Evolutionary conservation across 352 stramenopile species (phyloP), one percentile per base, ranked within the genome.

Genomic region (Phytophthora sp.): DNA sequence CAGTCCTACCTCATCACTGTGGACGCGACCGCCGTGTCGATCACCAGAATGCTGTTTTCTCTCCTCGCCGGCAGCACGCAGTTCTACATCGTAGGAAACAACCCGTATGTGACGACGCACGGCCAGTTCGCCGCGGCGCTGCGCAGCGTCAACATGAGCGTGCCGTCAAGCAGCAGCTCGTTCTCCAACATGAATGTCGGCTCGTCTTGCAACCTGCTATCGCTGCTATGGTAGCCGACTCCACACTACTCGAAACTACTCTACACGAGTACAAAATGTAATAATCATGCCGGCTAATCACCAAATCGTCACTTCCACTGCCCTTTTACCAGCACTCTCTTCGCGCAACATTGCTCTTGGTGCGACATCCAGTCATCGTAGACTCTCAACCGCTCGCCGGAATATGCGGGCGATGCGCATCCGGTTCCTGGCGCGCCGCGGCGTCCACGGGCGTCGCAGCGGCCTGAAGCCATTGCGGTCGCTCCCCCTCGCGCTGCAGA

Each of bases 11-110:
- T 79, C 43, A 35, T 87, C 15, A 76, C 69, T 6, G 61, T 89
- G 50, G 43, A 69, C 23, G 70, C 74, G 13, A 68, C 45, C 8
- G 28, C 60, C 27, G 39, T 69, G 11, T 66, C 70, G 2, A 62
- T 91, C 45, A 30, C 57, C 17, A 62, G 45, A 13, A 82, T 88
- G 76, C 15, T 84, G 12, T 12, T 66, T 9, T 70, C 76, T 5
- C 44, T 84, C 3, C 42, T 83, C 13, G 27, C 37, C 7, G 56
- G 42, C 20, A 75, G 42, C 15, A 53, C 72, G 37, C 72, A 87
- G 58, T 87, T 91, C 41, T 83, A 71, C 53, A 76, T 87, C 44
- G 63, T 71, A 8, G 78, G 78, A 26, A 59, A 84, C 54, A 79
- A 84, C 63, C 56, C 64, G 23, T 77, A 77, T 53, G 72, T 72